A percentile compares a stretch with the other conserved stretches of the same genome.
These are phyloP conservation scores for Calocera cornea DNA, from an alignment of 768 basidiomycete species.

Conservation along the genomic window DNA sequence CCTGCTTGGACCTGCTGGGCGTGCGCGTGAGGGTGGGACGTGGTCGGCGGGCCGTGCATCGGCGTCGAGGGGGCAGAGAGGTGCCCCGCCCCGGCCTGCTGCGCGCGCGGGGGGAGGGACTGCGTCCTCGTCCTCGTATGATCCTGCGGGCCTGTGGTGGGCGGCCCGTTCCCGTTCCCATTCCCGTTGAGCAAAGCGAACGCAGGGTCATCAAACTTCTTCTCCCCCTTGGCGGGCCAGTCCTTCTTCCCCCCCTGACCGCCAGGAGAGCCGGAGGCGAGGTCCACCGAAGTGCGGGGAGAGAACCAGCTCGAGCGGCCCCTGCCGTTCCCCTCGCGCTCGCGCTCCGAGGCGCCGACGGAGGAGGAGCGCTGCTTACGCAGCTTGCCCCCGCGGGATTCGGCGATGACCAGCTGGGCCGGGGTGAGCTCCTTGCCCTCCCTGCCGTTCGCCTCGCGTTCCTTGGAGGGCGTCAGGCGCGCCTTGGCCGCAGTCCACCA, in stretches of 20 bases:
- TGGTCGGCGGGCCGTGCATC: not conserved
- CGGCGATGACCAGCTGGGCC: not conserved
- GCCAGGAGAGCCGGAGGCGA: no score
- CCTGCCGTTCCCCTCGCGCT: not conserved
- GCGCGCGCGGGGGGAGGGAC: not conserved
- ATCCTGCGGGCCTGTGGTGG: not conserved
- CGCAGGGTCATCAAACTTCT: slow-evolving; percentile 45
- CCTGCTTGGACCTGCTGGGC: slow-evolving; percentile 2
- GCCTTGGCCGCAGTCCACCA: slow-evolving; percentile 73
- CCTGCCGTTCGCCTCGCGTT: slow-evolving; percentile 63
- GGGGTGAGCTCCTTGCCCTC: slow-evolving; percentile 31
- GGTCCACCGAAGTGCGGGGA: slow-evolving; percentile 14
- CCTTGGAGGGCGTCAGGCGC: slow-evolving; percentile 64
- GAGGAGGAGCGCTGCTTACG: not conserved
- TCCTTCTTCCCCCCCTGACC: slow-evolving; percentile 23
- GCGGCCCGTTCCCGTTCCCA: not conserved
- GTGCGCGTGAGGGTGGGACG: slow-evolving; percentile 26
- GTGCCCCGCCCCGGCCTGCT: not conserved
- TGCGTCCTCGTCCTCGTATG: not conserved
- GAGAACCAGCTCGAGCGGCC: not conserved
- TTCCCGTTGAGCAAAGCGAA: slow-evolving; percentile 17
- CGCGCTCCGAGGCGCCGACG: not conserved
- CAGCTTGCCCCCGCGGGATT: not conserved
- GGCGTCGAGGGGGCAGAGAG: not conserved
- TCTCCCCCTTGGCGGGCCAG: slow-evolving; percentile 43